A percentile compares a stretch with the other conserved stretches of the same genome.
Conservation (phyloP, 352 stramenopile genomes). For the Peronospora destructor region DNA sequence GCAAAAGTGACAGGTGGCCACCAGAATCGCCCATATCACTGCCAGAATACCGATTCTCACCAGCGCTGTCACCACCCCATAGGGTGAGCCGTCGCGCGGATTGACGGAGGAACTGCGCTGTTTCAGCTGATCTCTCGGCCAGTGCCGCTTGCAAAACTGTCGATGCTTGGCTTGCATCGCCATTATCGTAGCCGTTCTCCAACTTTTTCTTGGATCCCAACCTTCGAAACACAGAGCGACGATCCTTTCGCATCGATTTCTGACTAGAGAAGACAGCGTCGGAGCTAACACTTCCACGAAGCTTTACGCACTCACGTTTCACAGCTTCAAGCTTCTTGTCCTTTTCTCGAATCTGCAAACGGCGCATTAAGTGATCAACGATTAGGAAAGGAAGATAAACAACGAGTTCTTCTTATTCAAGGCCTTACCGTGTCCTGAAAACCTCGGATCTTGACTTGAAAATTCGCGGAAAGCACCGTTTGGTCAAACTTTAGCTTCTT, state of each 20-base stretch:
- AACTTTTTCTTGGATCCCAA: conserved; percentile 72
- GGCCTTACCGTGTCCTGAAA: conserved; percentile 48
- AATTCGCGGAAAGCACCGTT: conserved; percentile 63
- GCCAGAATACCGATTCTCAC: conserved; percentile 43
- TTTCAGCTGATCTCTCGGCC: conserved; percentile 67
- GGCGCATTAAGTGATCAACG: neutral
- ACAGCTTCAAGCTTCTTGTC: conserved; percentile 73
- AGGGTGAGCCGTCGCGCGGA: conserved; percentile 67
- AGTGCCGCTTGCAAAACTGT: conserved; percentile 51
- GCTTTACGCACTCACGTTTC: conserved; percentile 63
- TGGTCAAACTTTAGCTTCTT: conserved; percentile 76
- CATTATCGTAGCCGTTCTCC: conserved; percentile 37
- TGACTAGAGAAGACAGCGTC: conserved; percentile 27
- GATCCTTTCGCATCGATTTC: conserved; percentile 38
- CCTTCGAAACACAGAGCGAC: conserved; percentile 55
- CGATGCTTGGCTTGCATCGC: conserved; percentile 36
- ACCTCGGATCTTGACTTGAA: conserved; percentile 80
- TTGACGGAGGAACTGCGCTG: conserved; percentile 64
- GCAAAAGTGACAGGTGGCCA: conserved; percentile 55
- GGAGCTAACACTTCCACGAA: conserved; percentile 49
- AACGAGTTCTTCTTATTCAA: neutral
- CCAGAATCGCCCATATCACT: conserved; percentile 39
- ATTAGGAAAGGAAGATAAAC: conserved; percentile 7
- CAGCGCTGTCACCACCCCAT: conserved; percentile 44
- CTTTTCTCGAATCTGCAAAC: conserved; percentile 62